These are phyloP conservation scores for Chlamydomonas urium DNA, from an alignment of 139 green algal species.

Conservation along the genomic window DNA sequence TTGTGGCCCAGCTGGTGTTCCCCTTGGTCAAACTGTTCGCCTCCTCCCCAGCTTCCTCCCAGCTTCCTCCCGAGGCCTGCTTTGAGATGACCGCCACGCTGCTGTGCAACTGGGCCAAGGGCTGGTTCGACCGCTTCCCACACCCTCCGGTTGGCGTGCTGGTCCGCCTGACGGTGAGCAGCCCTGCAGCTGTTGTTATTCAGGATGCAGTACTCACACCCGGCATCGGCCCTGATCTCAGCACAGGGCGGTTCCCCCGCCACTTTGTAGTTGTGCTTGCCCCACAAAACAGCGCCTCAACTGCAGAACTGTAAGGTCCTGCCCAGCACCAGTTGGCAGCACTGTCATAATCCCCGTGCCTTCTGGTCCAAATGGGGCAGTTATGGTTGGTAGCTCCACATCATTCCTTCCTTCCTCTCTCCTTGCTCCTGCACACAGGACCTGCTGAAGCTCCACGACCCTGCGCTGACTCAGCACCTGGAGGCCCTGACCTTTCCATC, in stretches of 20 bases:
- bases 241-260: not conserved
- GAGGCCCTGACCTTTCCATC: not conserved
- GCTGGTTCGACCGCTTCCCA: conserved; percentile 64
- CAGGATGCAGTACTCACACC: not conserved
- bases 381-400: not conserved
- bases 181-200: conserved; percentile 38
- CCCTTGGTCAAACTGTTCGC: conserved; percentile 59
- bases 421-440: conserved; percentile 5
- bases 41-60: conserved; percentile 15
- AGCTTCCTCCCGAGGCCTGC: conserved; percentile 25
- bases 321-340: no score
- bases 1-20: conserved; percentile 54
- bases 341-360: not conserved
- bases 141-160: conserved; percentile 54
- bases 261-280: not conserved
- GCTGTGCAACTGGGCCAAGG: conserved; percentile 42
- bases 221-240: not conserved
- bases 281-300: not conserved
- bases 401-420: not conserved
- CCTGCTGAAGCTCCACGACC: conserved; percentile 7
- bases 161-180: conserved; percentile 28
- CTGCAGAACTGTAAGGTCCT: not conserved
- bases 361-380: not conserved
- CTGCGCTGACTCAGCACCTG: not conserved
- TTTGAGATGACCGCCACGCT: conserved; percentile 51